A percentile compares a stretch with the other conserved stretches of the same genome.
phyloP scores from a whole-genome alignment of 176 grass and related monocot species.

The Rhynchospora pubera region DNA sequence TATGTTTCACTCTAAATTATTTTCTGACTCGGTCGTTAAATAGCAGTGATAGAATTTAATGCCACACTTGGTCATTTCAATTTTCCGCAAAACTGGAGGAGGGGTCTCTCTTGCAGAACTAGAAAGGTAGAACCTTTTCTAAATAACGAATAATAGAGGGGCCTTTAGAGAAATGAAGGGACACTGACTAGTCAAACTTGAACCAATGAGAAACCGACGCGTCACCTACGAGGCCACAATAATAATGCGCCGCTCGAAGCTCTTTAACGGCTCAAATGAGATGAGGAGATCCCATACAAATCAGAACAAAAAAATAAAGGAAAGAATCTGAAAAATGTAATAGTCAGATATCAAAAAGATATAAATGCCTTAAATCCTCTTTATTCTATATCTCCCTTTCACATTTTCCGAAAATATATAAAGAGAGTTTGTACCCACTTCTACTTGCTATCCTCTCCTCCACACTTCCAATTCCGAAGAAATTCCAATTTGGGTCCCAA shows the following conservation, averaged over 20 bases:
- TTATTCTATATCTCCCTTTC: not conserved
- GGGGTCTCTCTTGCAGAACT: not conserved
- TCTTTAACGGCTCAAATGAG: not conserved
- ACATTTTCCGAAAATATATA: not conserved
- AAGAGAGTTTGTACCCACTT: not conserved
- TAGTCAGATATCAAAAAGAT: not conserved
- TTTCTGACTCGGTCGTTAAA: too few relatives aligned
- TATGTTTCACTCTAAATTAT: too few relatives aligned
- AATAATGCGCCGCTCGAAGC: not conserved
- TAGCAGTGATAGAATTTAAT: too few relatives aligned
- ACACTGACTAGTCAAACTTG: not conserved
- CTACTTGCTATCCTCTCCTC: not conserved
- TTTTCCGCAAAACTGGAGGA: too few relatives aligned
- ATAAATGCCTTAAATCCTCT: not conserved
- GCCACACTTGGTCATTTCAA: too few relatives aligned
- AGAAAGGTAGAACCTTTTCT: not conserved
- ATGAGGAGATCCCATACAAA: not conserved
- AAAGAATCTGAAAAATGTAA: not conserved
- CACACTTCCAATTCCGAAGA: not conserved
- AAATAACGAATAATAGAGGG: not conserved
- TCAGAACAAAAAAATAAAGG: not conserved
- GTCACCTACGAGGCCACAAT: not conserved
- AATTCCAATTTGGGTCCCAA: not conserved
- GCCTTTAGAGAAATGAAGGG: not conserved
- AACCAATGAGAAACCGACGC: slow-evolving; percentile 1